These are phyloP conservation scores for Aspergillus leporis DNA, from an alignment of 495 filamentous ascomycete species.

Conservation along the genomic window DNA sequence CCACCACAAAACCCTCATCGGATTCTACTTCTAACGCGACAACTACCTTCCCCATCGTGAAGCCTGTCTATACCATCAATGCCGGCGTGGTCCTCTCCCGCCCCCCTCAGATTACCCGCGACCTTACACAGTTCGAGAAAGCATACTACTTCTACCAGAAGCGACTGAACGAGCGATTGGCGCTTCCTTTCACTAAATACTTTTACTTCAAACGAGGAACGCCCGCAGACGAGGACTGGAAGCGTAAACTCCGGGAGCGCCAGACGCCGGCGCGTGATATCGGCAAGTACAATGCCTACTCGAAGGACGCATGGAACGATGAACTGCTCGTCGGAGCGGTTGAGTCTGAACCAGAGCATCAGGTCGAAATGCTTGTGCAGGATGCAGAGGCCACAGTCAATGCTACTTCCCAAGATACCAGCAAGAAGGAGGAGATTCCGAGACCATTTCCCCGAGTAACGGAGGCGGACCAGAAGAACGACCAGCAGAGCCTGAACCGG, in stretches of 20 bases:
- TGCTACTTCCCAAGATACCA: conserved; percentile 61
- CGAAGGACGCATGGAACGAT: conserved; percentile 83
- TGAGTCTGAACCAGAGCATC: conserved; percentile 57
- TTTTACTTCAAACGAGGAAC: conserved; percentile 97
- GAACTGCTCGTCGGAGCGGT: conserved; percentile 75
- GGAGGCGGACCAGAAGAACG: conserved; percentile 75
- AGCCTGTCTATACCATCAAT: conserved; percentile 64
- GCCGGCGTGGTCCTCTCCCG: conserved; percentile 84
- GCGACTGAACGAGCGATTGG: conserved; percentile 90
- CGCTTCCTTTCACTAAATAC: conserved; percentile 83
- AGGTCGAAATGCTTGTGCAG: conserved; percentile 65
- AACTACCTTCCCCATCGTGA: conserved; percentile 36
- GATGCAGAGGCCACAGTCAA: conserved; percentile 74
- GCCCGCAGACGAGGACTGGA: conserved; percentile 83
- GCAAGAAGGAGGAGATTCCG: conserved; percentile 68
- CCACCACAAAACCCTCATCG: conserved; percentile 36
- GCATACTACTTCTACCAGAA: conserved; percentile 95
- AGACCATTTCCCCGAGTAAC: conserved; percentile 68
- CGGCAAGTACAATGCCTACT: conserved; percentile 82
- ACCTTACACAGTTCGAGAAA: conserved; percentile 84
- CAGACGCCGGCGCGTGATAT: conserved; percentile 78
- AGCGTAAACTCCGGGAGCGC: conserved; percentile 76
- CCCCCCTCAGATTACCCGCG: conserved; percentile 81
- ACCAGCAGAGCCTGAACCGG: conserved; percentile 76
- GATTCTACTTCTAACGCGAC: conserved; percentile 31